Evolutionary conservation across 202 grass and related monocot species (phyloP), one percentile per base, ranked within the genome.

Genomic region (Schoenoplectus triqueter): DNA sequence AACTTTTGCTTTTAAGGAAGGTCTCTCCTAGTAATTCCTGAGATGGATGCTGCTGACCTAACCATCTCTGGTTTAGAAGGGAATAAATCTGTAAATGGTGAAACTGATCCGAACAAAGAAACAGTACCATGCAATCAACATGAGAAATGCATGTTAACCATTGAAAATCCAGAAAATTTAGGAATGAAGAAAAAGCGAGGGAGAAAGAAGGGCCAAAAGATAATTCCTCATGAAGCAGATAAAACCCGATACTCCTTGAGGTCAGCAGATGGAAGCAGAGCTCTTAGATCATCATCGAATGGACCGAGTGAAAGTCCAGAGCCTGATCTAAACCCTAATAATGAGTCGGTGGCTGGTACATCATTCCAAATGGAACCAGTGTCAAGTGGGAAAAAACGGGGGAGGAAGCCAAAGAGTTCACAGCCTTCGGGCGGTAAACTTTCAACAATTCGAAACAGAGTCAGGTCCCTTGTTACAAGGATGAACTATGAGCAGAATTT

Each of bases 401-500:
- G 56, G 57, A 87, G 70, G 80, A 86, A 86, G 15, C 5, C 64
- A 19, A 82, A 19, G 87, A 82, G 22, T 86, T 57, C 57, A 0
- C 60, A 40, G 14, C 5, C 15, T 83, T 64, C 60, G 0, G 75
- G 85, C 22, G 47, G 89, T 31, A 86, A 90, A 78, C 88, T 87
- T 52, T 89, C 61, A 7, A 88, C 61, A 90, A 88, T 82, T 81
- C 88, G 87, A 82, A 88, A 92, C 83, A 85, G 87, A 77, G 14
- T 98, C 71, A 90, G 89, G 77, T 93, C 92, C 68, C 62, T 92
- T 82, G 87, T 95, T 91, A 95, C 92, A 64, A 91, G 88, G 77
- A 95, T 98, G 84, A 93, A 90, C 71, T 93, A 89, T 75, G 92
- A 98, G 62, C 95, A 98, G 73, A 98, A 84, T 85, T 77, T 98